Base-by-base conservation (phyloP, 2,329 filamentous ascomycete species). In the Aspergillus clavatus region DNA sequence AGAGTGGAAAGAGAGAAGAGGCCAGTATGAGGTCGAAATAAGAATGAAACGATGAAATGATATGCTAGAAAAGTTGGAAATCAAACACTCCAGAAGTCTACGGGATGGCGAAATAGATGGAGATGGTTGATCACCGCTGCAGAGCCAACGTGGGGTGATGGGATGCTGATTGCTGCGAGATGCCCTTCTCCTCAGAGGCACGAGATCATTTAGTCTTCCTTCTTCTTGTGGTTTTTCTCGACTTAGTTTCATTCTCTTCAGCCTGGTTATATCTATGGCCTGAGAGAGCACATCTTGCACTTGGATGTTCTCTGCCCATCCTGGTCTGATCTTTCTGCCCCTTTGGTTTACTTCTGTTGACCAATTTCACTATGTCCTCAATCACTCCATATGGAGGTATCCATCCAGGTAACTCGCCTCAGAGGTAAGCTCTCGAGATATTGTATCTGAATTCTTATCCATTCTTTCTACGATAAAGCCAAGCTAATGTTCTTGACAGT, bases 71-170 rank as follows among this genome's bases (percentile, higher is more conserved):
- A n/a, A n/a, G n/a, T n/a, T n/a, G n/a, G n/a, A n/a, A n/a, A n/a
- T n/a, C n/a, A n/a, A n/a, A n/a, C n/a, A n/a, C n/a, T n/a, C n/a
- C n/a, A n/a, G n/a, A n/a, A n/a, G n/a, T n/a, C n/a, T n/a, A n/a
- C n/a, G n/a, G n/a, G n/a, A n/a, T n/a, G n/a, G n/a, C n/a, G n/a
- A n/a, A n/a, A n/a, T n/a, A n/a, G n/a, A n/a, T n/a, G n/a, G n/a
- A n/a, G 10, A 11, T 35, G 35, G 42, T 46, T 42, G 47, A 50
- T 52, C 45, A 47, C 45, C 40, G 41, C 42, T 52, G 45, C 45
- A 48, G 40, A 28, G 21, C 19, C 38, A 43, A 49, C 37, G 43
- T 43, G 44, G 46, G 44, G 43, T 42, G 37, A 44, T 35, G 39
- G 38, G 18, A 40, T 18, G 38, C 8, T 8, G 23, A 24, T 24